Base-by-base conservation (phyloP, 208 protist genomes). In the Porcisia hertigi region DNA sequence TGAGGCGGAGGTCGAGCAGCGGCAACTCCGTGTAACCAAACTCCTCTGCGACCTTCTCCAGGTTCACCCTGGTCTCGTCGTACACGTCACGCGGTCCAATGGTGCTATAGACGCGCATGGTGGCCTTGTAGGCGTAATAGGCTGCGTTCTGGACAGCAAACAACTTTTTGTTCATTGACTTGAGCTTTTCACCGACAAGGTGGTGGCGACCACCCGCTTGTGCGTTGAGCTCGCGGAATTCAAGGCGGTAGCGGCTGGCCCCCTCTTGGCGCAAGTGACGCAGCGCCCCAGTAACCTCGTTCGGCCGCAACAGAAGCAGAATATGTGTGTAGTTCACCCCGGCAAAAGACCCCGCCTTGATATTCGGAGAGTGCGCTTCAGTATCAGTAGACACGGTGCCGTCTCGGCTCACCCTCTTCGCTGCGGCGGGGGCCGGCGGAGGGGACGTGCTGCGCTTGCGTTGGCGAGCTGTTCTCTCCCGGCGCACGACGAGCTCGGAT, bases 1-100 rank as follows among this genome's bases (percentile, higher is more conserved):
- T 90, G 18, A 90, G 82, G 47, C 91, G 88, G 16, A 95, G 83
- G 66, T 95, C 91, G 23, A 95, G 71, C 83, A 93, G 74, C 34
- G 91, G 91, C 25, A 86, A 57, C 73, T 89, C 86, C 43, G 80
- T 82, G 81, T 85, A 93, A 55, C 91, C 91, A 49, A 95, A 93
- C 82, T 95, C 88, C 80, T 84, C 85, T 23, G 88, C 88, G 11
- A 90, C 82, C 49, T 81, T 84, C 67, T 85, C 69, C 23, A 95
- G 82, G 25, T 82, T 58, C 55, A 92, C 80, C 41, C 78, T 41
- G 18, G 67, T 70, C 83, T 88, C 88, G 69, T 92, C 73, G 83
- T 92, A 95, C 23, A 92, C 84, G 34, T 84, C 83, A 7, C 73
- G 59, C n/a, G 86, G 85, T 23, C 86, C 83, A 11, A 95, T 76